phyloP scores from a whole-genome alignment of 164 flowering plant genomes.

The Malania oleifera region DNA sequence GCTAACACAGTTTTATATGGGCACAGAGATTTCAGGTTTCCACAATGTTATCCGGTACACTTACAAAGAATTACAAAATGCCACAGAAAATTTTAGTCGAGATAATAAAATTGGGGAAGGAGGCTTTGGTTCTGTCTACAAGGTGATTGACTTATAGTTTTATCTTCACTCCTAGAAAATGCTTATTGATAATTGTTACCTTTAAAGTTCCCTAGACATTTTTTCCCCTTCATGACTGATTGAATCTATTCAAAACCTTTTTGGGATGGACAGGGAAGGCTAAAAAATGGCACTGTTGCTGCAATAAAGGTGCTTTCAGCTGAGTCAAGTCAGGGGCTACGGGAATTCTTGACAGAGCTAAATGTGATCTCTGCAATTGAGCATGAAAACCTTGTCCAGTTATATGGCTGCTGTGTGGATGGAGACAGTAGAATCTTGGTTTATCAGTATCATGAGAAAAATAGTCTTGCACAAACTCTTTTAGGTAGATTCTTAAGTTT shows the following conservation, averaged over 20 bases:
- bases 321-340: background rate
- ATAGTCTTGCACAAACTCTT: conserved; percentile 1
- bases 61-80: background rate
- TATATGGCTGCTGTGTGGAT: conserved; percentile 2
- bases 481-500: background rate
- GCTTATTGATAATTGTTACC: background rate
- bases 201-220: background rate
- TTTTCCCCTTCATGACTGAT: background rate
- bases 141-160: background rate
- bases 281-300: conserved; percentile 2
- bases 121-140: conserved; percentile 3
- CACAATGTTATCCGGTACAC: conserved; percentile 15
- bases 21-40: conserved; percentile 29
- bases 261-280: conserved; percentile 1
- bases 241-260: background rate
- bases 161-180: background rate
- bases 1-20: background rate
- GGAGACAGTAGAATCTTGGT: background rate
- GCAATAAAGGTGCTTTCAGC: conserved; percentile 1
- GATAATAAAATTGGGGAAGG: background rate
- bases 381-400: background rate
- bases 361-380: background rate
- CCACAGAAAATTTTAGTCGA: conserved; percentile 6
- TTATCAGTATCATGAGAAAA: background rate
- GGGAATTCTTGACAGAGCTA: background rate